Evolutionary conservation across 2,329 filamentous ascomycete species (phyloP).

Genomic region (Fusarium vanettenii): DNA sequence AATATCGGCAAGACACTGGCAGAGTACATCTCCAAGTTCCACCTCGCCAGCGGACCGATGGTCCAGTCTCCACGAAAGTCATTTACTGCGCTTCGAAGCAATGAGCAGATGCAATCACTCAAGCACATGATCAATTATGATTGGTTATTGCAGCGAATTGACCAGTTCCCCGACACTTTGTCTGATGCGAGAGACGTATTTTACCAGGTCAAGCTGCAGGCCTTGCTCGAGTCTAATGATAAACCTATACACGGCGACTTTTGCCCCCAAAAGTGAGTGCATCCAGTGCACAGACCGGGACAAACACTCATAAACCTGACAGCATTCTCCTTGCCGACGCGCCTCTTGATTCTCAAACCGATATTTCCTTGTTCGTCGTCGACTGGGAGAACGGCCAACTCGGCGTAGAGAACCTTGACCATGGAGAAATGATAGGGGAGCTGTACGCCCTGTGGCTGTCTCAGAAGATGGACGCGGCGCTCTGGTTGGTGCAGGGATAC

Average conservation of each 20-base stretch:
- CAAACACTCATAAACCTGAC: neutral
- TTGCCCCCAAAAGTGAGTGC: slow-evolving; percentile 3
- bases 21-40: neutral
- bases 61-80: neutral
- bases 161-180: neutral
- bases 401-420: neutral
- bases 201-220: neutral
- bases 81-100: neutral
- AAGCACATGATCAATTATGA: slow-evolving; percentile 3
- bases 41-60: neutral
- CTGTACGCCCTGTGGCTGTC: neutral
- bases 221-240: neutral
- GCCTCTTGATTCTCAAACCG: neutral
- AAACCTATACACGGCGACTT: slow-evolving; percentile 2
- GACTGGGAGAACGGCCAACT: slow-evolving; percentile 15
- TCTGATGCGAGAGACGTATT: neutral
- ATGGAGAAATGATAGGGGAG: slow-evolving; percentile 16
- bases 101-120: slow-evolving; percentile 3
- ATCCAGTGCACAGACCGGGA: neutral
- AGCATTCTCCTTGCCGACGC: neutral
- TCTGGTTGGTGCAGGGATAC: neutral
- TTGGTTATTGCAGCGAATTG: slow-evolving; percentile 6
- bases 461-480: neutral
- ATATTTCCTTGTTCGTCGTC: neutral
- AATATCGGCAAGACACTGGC: neutral